A percentile compares a stretch with the other conserved stretches of the same genome.
phyloP scores from a whole-genome alignment of 768 basidiomycete species.

The Mycena venus region DNA sequence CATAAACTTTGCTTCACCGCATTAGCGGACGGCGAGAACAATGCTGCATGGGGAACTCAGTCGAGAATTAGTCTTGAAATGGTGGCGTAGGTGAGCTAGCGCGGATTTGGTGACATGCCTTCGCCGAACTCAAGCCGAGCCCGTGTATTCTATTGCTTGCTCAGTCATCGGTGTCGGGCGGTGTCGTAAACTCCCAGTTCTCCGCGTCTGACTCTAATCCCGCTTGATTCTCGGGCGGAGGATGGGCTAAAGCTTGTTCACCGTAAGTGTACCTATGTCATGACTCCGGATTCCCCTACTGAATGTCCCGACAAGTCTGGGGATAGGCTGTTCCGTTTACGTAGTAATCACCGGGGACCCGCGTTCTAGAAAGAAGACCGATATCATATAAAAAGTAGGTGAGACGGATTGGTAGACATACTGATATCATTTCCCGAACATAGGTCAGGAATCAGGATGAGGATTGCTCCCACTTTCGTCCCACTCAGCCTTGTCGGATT shows the following conservation, averaged over 20 bases:
- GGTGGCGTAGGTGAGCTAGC: not conserved
- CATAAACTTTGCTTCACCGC: not conserved
- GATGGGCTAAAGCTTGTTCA: not conserved
- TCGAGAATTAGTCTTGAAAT: not conserved
- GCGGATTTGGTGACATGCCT: not conserved
- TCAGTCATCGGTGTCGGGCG: not conserved
- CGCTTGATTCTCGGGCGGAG: not conserved
- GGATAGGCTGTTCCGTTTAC: not conserved
- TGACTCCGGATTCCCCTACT: not conserved
- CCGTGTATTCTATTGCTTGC: not conserved
- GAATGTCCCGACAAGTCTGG: not conserved
- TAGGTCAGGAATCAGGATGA: conserved; percentile 9
- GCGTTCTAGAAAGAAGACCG: not conserved
- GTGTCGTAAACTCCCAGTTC: not conserved
- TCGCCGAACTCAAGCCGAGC: not conserved
- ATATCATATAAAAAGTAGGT: not conserved
- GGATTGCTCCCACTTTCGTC: conserved; percentile 5
- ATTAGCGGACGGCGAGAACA: not conserved
- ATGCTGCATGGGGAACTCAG: not conserved
- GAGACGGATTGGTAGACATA: not conserved
- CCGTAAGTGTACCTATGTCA: not conserved
- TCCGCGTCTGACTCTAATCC: not conserved
- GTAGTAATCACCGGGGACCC: not conserved
- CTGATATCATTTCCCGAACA: conserved; percentile 2
- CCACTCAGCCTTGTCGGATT: conserved; percentile 9